These are phyloP conservation scores for Dentipellis sp. DNA, from an alignment of 768 basidiomycete genomes.

Conservation along the genomic window DNA sequence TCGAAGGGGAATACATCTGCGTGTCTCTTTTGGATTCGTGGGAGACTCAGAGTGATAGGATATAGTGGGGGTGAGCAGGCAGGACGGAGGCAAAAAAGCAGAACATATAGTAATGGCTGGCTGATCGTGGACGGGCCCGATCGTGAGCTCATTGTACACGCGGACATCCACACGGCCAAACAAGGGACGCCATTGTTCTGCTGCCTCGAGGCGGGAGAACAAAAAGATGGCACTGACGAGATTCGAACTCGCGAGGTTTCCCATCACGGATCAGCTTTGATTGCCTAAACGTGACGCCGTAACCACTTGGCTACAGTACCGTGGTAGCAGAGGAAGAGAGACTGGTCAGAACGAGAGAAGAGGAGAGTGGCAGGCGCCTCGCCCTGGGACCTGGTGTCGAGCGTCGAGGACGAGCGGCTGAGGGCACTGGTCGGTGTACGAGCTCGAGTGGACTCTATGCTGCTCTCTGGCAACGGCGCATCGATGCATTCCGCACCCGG, in stretches of 20 bases:
- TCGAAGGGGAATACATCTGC: neutral
- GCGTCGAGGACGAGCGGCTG: neutral
- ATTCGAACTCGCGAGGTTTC: slow-evolving; percentile 54
- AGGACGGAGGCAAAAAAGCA: too few relatives aligned
- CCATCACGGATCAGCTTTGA: slow-evolving; percentile 37
- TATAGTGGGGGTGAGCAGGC: neutral
- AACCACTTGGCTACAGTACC: slow-evolving; percentile 55
- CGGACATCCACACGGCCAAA: too few relatives aligned
- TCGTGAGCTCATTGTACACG: too few relatives aligned
- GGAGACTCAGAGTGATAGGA: neutral
- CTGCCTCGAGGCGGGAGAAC: neutral
- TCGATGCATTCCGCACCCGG: slow-evolving; percentile 19
- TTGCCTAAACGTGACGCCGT: slow-evolving; percentile 50
- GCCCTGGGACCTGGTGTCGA: neutral
- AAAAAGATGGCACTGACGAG: slow-evolving; percentile 40
- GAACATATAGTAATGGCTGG: too few relatives aligned
- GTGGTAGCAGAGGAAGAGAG: neutral
- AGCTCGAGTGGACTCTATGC: neutral
- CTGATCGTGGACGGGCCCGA: too few relatives aligned
- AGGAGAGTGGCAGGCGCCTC: neutral
- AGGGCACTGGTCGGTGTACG: too few relatives aligned
- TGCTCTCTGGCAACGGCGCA: slow-evolving; percentile 9
- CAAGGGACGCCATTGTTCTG: neutral
- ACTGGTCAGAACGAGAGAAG: neutral
- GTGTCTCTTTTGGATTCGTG: neutral